Percentiles rank a stretch among this genome's conserved stretches.
These are phyloP conservation scores for Naganishia randhawae DNA, from an alignment of 768 basidiomycete genomes.

Conservation along the genomic window DNA sequence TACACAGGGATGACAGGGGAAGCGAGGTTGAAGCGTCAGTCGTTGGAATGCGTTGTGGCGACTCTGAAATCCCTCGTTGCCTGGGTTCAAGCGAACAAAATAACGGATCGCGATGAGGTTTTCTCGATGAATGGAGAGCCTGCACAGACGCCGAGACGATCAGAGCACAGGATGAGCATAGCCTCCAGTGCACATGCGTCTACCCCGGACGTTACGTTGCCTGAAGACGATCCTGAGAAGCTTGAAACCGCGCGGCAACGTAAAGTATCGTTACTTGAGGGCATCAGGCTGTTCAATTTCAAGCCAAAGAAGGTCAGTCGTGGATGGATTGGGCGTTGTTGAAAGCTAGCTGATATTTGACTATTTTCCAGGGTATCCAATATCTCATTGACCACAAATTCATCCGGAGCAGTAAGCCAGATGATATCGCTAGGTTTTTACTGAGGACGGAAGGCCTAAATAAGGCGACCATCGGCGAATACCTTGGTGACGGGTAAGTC, in stretches of 20 bases:
- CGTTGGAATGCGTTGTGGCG: constrained; percentile 87
- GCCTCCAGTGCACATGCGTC: constrained; percentile 54
- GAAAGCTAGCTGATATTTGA: neutral
- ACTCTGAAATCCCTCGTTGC: constrained; percentile 83
- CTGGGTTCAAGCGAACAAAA: constrained; percentile 58
- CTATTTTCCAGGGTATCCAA: constrained; percentile 66
- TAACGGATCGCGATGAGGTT: constrained; percentile 7
- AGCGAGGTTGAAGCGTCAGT: constrained; percentile 76
- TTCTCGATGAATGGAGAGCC: constrained; percentile 15
- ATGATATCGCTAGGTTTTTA: constrained; percentile 79
- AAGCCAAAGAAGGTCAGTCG: constrained; percentile 85
- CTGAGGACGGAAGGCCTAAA: constrained; percentile 84
- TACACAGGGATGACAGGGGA: constrained; percentile 60
- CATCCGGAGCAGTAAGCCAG: constrained; percentile 66
- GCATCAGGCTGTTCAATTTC: constrained; percentile 95
- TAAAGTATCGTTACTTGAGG: constrained; percentile 89
- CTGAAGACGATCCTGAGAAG: constrained; percentile 76
- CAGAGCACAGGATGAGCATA: constrained; percentile 25
- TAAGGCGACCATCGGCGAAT: constrained; percentile 96
- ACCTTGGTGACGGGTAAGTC: constrained; percentile 89
- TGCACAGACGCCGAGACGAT: neutral
- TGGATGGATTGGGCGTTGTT: too few relatives aligned
- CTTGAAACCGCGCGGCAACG: constrained; percentile 96
- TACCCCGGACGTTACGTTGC: constrained; percentile 63
- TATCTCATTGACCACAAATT: constrained; percentile 85